Evolutionary conservation across 73 alveolate genomes (phyloP).

Genomic region (Paramecium tetraurelia): DNA sequence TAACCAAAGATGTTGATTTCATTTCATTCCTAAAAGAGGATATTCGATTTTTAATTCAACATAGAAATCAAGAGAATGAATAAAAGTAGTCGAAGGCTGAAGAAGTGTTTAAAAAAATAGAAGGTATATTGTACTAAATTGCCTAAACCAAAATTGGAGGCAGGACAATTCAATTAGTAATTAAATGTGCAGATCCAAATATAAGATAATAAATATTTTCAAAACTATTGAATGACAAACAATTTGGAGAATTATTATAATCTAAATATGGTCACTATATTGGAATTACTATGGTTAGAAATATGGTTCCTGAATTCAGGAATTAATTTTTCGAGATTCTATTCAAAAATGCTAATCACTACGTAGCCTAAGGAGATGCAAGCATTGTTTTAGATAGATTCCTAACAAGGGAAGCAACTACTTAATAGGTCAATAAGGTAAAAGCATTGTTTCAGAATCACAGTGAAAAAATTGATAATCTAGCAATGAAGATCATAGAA

Average conservation of each 20-base stretch:
- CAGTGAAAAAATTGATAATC: conserved; percentile 15
- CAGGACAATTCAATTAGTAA: conserved; percentile 28
- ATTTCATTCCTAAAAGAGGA: background rate
- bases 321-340: conserved; percentile 30
- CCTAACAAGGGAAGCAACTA: conserved; percentile 5
- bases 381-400: conserved; percentile 45
- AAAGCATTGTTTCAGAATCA: background rate
- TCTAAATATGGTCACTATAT: conserved; percentile 50
- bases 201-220: background rate
- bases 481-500: conserved; percentile 38
- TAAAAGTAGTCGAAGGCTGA: background rate
- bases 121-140: background rate
- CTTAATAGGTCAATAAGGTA: background rate
- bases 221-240: background rate
- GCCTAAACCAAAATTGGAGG: conserved; percentile 38
- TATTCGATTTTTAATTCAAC: background rate
- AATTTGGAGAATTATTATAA: conserved; percentile 3
- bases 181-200: conserved; percentile 2
- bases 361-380: conserved; percentile 20
- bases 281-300: conserved; percentile 42
- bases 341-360: background rate
- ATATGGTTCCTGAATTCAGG: conserved; percentile 9
- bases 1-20: background rate
- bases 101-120: background rate
- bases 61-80: conserved; percentile 2